phyloP scores from a whole-genome alignment of 371 early-diverging fungal genomes.

The Actinomortierella ambigua region DNA sequence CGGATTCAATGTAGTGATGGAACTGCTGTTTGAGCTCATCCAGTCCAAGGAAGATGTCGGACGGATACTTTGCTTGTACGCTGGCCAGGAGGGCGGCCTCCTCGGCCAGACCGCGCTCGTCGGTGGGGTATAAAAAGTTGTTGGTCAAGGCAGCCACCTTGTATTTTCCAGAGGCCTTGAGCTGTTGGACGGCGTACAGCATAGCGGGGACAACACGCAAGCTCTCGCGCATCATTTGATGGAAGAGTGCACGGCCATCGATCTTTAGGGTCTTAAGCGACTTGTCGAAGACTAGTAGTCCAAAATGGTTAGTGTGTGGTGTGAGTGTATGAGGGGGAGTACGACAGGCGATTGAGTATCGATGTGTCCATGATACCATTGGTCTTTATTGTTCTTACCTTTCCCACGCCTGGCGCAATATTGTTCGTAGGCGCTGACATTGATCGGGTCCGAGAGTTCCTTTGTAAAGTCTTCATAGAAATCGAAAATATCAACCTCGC shows the following conservation, averaged over 20 bases:
- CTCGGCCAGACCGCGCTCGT: slow-evolving; percentile 51
- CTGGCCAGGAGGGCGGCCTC: slow-evolving; percentile 14
- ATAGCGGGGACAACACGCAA: slow-evolving; percentile 55
- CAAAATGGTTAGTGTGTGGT: no score
- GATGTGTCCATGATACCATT: no score
- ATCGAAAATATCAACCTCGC: slow-evolving; percentile 64
- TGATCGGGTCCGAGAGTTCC: slow-evolving; percentile 63
- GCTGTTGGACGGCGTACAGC: slow-evolving; percentile 58
- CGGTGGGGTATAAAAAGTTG: slow-evolving; percentile 67
- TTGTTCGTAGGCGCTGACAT: slow-evolving; percentile 56
- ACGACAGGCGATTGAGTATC: no score
- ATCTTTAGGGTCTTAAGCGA: slow-evolving; percentile 50
- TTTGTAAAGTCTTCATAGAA: slow-evolving; percentile 70
- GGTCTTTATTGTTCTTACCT: slow-evolving; percentile 46
- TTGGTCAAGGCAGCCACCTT: slow-evolving; percentile 81
- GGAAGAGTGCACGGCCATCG: slow-evolving; percentile 71
- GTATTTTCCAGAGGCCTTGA: slow-evolving; percentile 60
- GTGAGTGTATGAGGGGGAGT: no score
- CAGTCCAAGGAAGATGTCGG: slow-evolving; percentile 21
- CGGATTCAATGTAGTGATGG: slow-evolving; percentile 27
- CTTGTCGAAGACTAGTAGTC: slow-evolving; percentile 41
- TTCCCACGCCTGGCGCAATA: slow-evolving; percentile 55
- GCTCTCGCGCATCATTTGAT: slow-evolving; percentile 74
- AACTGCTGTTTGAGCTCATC: slow-evolving; percentile 30
- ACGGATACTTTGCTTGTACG: slow-evolving; percentile 1